A percentile compares a stretch with the other conserved stretches of the same genome.
Conservation (phyloP, 495 filamentous ascomycete genomes). For the Bathelium albidoporum region DNA sequence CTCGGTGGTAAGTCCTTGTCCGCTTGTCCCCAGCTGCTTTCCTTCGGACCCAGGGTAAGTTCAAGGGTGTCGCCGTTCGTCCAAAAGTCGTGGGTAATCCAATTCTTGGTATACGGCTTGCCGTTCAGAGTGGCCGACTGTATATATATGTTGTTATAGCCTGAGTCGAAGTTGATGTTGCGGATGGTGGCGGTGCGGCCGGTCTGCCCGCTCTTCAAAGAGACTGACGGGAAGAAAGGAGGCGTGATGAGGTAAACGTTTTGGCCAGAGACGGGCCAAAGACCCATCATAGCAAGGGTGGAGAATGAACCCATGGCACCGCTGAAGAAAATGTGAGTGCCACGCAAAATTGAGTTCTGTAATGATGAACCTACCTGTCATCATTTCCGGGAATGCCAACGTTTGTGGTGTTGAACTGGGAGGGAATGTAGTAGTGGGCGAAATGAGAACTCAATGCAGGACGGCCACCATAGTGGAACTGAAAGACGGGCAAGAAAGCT, state of each 20-base stretch:
- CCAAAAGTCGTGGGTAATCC: slow-evolving; percentile 48
- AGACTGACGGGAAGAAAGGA: slow-evolving; percentile 31
- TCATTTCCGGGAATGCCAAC: slow-evolving; percentile 34
- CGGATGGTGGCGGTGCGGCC: slow-evolving; percentile 50
- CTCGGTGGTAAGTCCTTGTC: slow-evolving; percentile 44
- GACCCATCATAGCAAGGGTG: slow-evolving; percentile 32
- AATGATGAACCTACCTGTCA: slow-evolving; percentile 35
- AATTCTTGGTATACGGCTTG: slow-evolving; percentile 43
- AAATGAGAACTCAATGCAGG: slow-evolving; percentile 29
- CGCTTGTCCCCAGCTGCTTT: slow-evolving; percentile 44
- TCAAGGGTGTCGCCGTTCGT: slow-evolving; percentile 41
- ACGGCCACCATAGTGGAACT: slow-evolving; percentile 37
- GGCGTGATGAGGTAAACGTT: slow-evolving; percentile 36
- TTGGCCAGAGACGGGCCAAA: slow-evolving; percentile 34
- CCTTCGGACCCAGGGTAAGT: slow-evolving; percentile 37
- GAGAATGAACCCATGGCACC: slow-evolving; percentile 36
- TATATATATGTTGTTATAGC: slow-evolving; percentile 45
- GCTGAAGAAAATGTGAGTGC: slow-evolving; percentile 26
- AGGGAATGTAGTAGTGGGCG: slow-evolving; percentile 33
- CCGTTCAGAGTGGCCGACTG: slow-evolving; percentile 44
- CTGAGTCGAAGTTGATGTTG: slow-evolving; percentile 53
- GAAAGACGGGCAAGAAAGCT: slow-evolving; percentile 34
- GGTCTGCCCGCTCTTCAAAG: slow-evolving; percentile 50
- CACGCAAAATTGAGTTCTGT: not conserved
- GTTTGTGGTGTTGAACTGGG: slow-evolving; percentile 28